phyloP scores from a whole-genome alignment of 2,329 filamentous ascomycete species.

The Fusarium foetens region DNA sequence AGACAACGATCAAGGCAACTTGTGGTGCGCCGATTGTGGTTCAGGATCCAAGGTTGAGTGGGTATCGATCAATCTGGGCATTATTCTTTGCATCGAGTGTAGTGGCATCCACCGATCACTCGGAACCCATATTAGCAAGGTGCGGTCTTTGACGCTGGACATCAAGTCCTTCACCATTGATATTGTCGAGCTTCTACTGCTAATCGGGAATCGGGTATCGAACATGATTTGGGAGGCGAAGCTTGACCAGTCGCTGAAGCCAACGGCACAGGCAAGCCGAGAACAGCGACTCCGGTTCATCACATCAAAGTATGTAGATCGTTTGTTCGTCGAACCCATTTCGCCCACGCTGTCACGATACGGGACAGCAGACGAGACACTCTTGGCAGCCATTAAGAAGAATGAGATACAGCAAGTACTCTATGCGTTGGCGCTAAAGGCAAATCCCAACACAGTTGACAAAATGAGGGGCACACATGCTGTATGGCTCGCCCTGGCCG shows the following conservation, averaged over 20 bases:
- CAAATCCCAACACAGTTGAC: constrained; percentile 87
- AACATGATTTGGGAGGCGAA: constrained; percentile 97
- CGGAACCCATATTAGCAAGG: constrained; percentile 97
- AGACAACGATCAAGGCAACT: constrained; percentile 91
- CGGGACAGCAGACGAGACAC: constrained; percentile 82
- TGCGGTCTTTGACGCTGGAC: constrained; percentile 93
- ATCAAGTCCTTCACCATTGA: constrained; percentile 97
- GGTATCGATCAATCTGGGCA: constrained; percentile 98
- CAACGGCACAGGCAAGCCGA: constrained; percentile 78
- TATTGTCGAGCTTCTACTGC: constrained; percentile 91
- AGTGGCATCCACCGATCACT: constrained; percentile 96
- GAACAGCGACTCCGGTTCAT: constrained; percentile 96
- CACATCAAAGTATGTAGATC: constrained; percentile 91
- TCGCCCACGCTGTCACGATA: constrained; percentile 80
- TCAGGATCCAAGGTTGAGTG: constrained; percentile 94
- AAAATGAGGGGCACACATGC: constrained; percentile 88
- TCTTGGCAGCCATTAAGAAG: constrained; percentile 92
- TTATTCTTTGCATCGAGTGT: constrained; percentile 97
- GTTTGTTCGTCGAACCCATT: constrained; percentile 81
- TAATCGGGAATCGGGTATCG: constrained; percentile 92
- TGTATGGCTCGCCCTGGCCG: constrained; percentile 89
- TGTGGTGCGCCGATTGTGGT: constrained; percentile 93
- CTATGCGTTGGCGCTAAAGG: constrained; percentile 85
- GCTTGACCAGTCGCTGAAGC: constrained; percentile 79
- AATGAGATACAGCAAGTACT: constrained; percentile 95